Evolutionary conservation across 2,329 filamentous ascomycete species (phyloP), one percentile per base, ranked within the genome.

Genomic region (Colletotrichum siamense): DNA sequence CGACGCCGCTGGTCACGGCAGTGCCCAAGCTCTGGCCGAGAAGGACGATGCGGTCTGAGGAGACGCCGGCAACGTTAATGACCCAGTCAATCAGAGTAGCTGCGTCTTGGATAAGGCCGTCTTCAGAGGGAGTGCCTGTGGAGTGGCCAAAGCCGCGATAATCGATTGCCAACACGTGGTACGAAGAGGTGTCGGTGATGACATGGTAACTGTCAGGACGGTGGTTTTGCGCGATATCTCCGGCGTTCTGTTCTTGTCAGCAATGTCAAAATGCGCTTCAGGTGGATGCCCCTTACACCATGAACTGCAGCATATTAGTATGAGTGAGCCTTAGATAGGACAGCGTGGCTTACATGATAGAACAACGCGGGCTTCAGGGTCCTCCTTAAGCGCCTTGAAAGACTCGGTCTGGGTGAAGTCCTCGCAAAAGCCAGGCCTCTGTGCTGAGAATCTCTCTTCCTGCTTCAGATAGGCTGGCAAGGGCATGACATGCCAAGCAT

Each of bases 401-500:
- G 90, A 91, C 44, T 90, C 85, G 0, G 90, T 90, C 16, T 87
- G 81, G 4, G 89, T 90, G 71, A 95, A 88, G 77, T 94, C 88
- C 3, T 85, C 66, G 24, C 86, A 87, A 24, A 91, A 83, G 0
- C 90, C 91, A 3, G 86, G 83, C 8, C 86, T 83, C 79, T 92
- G 89, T 7, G 85, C 83, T 52, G 90, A 86, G 15, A 98, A 86
- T 16, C 87, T 86, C 26, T 88, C 85, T 81, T 98, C 94, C 80
- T 98, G 90, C 79, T 94, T 89, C 8, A 92, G 88, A 83, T 98
- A 98, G 0, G 95, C 87, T 68, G 94, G 92, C 8, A 98, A 85
- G 0, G 96, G 96, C 65, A 98, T 87, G 71, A 99, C 90, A 82
- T 98, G 96, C 96, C 96, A 99, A 30, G 94, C 95, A 82, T 97